phyloP scores from a whole-genome alignment of 495 filamentous ascomycete species.

The Gamarada debralockiae region DNA sequence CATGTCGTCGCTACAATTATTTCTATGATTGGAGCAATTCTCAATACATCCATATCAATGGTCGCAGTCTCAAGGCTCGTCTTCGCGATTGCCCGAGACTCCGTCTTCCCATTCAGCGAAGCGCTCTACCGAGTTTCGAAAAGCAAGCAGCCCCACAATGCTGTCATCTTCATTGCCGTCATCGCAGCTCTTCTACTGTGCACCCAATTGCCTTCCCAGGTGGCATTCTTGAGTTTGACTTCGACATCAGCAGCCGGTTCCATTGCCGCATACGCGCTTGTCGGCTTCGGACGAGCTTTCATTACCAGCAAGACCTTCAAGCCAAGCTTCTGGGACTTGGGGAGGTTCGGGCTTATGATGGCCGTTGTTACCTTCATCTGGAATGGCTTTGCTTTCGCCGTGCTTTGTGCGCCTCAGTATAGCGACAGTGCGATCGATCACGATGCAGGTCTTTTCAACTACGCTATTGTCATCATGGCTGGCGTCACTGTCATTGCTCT shows the following conservation, averaged over 20 bases:
- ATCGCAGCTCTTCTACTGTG: slow-evolving; percentile 33
- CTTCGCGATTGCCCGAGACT: slow-evolving; percentile 36
- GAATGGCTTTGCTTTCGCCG: slow-evolving; percentile 34
- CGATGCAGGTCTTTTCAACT: slow-evolving; percentile 33
- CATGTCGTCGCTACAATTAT: slow-evolving; percentile 36
- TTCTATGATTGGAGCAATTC: slow-evolving; percentile 30
- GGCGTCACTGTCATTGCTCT: slow-evolving; percentile 32
- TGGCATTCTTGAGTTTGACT: slow-evolving; percentile 31
- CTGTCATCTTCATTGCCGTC: slow-evolving; percentile 31
- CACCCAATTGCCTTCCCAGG: slow-evolving; percentile 34
- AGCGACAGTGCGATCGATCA: slow-evolving; percentile 24
- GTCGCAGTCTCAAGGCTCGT: slow-evolving; percentile 36
- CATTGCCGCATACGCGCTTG: slow-evolving; percentile 33
- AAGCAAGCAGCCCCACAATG: slow-evolving; percentile 34
- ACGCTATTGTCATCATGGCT: slow-evolving; percentile 36
- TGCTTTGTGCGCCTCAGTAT: slow-evolving; percentile 34
- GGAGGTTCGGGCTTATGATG: slow-evolving; percentile 28
- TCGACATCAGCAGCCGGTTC: slow-evolving; percentile 35
- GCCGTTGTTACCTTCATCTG: slow-evolving; percentile 34
- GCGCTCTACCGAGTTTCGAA: slow-evolving; percentile 31
- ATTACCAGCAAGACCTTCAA: slow-evolving; percentile 19
- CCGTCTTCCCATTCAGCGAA: slow-evolving; percentile 34
- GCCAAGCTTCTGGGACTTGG: slow-evolving; percentile 29
- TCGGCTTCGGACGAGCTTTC: slow-evolving; percentile 32
- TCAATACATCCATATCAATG: slow-evolving; percentile 37